Conservation (phyloP, 2,329 filamentous ascomycete genomes). For the Aspergillus arachidicola region DNA sequence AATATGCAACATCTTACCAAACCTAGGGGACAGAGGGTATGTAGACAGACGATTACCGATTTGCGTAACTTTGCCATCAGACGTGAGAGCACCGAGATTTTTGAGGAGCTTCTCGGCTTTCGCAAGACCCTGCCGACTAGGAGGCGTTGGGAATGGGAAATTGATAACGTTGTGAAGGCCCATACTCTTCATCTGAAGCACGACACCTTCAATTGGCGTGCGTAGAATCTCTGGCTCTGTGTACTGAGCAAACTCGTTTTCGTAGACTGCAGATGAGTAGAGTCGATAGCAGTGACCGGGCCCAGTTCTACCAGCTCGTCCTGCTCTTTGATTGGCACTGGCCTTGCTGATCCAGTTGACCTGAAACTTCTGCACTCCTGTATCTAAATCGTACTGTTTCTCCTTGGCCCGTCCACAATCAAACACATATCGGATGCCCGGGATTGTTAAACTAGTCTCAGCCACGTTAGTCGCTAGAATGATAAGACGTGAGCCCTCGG, state of each 20-base stretch:
- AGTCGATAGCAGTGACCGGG: slow-evolving; percentile 94
- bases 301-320: slow-evolving; percentile 91
- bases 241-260: slow-evolving; percentile 81
- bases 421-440: slow-evolving; percentile 92
- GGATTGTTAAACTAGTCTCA: slow-evolving; percentile 95
- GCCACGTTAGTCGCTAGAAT: slow-evolving; percentile 95
- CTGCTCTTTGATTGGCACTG: slow-evolving; percentile 85
- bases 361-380: slow-evolving; percentile 93
- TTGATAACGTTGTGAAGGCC: slow-evolving; percentile 85
- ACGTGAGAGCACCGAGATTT: slow-evolving; percentile 79
- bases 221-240: slow-evolving; percentile 85
- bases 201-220: slow-evolving; percentile 89
- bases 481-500: slow-evolving; percentile 80
- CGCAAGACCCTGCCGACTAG: slow-evolving; percentile 72
- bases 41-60: slow-evolving; percentile 80
- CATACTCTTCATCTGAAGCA: slow-evolving; percentile 94
- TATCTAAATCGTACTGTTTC: slow-evolving; percentile 81
- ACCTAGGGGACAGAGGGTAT: slow-evolving; percentile 88
- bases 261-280: slow-evolving; percentile 93
- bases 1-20: slow-evolving; percentile 87
- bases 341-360: slow-evolving; percentile 98
- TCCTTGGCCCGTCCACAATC: slow-evolving; percentile 93
- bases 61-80: slow-evolving; percentile 73
- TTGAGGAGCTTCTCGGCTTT: slow-evolving; percentile 84
- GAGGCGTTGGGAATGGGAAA: slow-evolving; percentile 94